A percentile compares a stretch with the other conserved stretches of the same genome.
These are phyloP conservation scores for Catunica adiposa DNA, from an alignment of 2,329 filamentous ascomycete species.

Conservation along the genomic window DNA sequence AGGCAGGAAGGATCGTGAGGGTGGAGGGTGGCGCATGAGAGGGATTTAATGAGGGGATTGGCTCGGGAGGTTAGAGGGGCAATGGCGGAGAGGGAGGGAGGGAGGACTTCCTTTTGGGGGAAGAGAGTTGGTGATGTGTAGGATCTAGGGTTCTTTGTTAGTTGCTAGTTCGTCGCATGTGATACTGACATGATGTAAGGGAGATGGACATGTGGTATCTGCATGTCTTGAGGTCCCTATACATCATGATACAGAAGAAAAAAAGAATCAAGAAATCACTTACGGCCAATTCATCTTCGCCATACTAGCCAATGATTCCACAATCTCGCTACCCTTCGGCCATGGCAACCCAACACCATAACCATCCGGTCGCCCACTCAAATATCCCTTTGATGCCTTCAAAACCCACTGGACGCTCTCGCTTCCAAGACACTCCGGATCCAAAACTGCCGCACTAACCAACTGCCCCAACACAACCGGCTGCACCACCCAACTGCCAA, in stretches of 20 bases:
- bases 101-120: conserved; percentile 51
- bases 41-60: conserved; percentile 68
- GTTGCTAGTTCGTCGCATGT: too few relatives aligned
- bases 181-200: too few relatives aligned
- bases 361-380: conserved; percentile 52
- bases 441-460: conserved; percentile 59
- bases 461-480: conserved; percentile 61
- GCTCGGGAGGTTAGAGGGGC: conserved; percentile 66
- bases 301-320: conserved; percentile 69
- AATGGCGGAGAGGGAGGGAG: conserved; percentile 48
- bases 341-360: conserved; percentile 53
- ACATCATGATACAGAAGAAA: neutral
- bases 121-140: conserved; percentile 80
- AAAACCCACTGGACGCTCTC: conserved; percentile 37
- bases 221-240: too few relatives aligned
- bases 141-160: conserved; percentile 29
- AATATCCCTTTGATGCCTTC: conserved; percentile 61
- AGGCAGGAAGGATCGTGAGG: conserved; percentile 75
- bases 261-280: conserved; percentile 21
- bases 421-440: conserved; percentile 54
- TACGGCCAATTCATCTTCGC: conserved; percentile 71
- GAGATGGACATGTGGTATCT: neutral
- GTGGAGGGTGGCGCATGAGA: conserved; percentile 82
- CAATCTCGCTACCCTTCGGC: conserved; percentile 59
- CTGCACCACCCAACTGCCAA: conserved; percentile 69